These are phyloP conservation scores for Fusarium foetens DNA, from an alignment of 2,329 filamentous ascomycete genomes.

Conservation along the genomic window DNA sequence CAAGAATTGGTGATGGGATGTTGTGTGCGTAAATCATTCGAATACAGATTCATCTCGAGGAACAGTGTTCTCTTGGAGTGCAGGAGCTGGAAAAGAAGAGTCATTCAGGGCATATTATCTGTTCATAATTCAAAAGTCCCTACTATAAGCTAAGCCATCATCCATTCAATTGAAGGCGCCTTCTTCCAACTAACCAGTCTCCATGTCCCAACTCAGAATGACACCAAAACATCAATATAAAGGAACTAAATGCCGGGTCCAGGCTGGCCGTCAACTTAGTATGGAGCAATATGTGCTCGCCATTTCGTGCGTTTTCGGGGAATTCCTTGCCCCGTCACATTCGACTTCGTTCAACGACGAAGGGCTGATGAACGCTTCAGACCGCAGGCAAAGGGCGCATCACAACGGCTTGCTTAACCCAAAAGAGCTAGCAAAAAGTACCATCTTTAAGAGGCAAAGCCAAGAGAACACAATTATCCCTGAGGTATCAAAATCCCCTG, in stretches of 20 bases:
- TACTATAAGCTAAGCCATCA: background rate
- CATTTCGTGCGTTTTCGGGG: conserved; percentile 12
- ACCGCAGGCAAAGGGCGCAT: background rate
- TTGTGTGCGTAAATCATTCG: background rate
- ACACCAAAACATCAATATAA: background rate
- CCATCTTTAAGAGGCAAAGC: conserved; percentile 14
- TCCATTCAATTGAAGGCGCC: conserved; percentile 26
- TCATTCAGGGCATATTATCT: conserved; percentile 19
- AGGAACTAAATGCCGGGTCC: background rate
- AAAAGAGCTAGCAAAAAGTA: background rate
- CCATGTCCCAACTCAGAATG: background rate
- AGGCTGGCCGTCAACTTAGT: background rate
- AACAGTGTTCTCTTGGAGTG: background rate
- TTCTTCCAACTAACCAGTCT: background rate
- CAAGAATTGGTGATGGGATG: background rate
- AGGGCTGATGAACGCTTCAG: background rate
- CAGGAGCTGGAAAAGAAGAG: background rate
- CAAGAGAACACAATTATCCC: conserved; percentile 15
- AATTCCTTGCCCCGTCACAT: background rate
- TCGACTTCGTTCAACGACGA: background rate
- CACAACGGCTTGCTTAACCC: background rate
- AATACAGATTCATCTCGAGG: background rate
- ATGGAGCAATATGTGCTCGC: conserved; percentile 1
- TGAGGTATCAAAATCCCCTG: conserved; percentile 47
- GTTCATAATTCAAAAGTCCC: conserved; percentile 16